Percentiles rank a stretch among this genome's conserved stretches.
phyloP scores from a whole-genome alignment of 2,329 filamentous ascomycete species.

The Drechslera avenae region DNA sequence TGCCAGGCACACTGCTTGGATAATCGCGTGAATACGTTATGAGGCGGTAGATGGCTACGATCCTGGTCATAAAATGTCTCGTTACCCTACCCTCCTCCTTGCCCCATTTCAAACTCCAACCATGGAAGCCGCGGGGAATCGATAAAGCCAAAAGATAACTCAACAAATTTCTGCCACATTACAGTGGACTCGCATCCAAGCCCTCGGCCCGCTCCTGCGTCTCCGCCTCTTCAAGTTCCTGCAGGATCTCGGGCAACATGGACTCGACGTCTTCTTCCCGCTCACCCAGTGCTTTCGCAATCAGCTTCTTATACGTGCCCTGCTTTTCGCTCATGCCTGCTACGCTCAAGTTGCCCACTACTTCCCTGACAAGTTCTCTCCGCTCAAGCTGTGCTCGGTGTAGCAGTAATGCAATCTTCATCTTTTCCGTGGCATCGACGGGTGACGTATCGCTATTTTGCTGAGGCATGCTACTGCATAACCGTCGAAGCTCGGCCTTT shows the following conservation, averaged over 20 bases:
- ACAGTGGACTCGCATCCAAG: conserved; percentile 42
- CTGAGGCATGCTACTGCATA: conserved; percentile 34
- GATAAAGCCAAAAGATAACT: conserved; percentile 2
- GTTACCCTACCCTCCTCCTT: conserved; percentile 6
- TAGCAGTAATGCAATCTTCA: conserved; percentile 64
- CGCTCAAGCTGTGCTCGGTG: conserved; percentile 64
- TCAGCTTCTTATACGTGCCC: conserved; percentile 72
- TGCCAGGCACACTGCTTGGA: too few relatives aligned
- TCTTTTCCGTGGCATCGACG: conserved; percentile 56
- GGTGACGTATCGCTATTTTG: conserved; percentile 36
- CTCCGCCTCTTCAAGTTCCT: conserved; percentile 56
- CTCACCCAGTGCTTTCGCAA: conserved; percentile 70
- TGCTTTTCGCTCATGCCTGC: conserved; percentile 75
- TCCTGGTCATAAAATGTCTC: conserved; percentile 14
- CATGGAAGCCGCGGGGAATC: conserved; percentile 1
- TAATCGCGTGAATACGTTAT: conserved; percentile 5
- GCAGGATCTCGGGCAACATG: conserved; percentile 58
- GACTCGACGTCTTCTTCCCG: conserved; percentile 72
- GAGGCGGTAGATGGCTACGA: conserved; percentile 5
- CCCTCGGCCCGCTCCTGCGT: conserved; percentile 44
- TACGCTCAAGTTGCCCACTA: conserved; percentile 69
- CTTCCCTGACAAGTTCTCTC: conserved; percentile 66
- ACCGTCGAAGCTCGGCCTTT: conserved; percentile 43
- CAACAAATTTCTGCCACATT: neutral
- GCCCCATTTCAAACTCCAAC: neutral